phyloP scores from a whole-genome alignment of 257 asterid genomes.

The Solanum tacnaense region DNA sequence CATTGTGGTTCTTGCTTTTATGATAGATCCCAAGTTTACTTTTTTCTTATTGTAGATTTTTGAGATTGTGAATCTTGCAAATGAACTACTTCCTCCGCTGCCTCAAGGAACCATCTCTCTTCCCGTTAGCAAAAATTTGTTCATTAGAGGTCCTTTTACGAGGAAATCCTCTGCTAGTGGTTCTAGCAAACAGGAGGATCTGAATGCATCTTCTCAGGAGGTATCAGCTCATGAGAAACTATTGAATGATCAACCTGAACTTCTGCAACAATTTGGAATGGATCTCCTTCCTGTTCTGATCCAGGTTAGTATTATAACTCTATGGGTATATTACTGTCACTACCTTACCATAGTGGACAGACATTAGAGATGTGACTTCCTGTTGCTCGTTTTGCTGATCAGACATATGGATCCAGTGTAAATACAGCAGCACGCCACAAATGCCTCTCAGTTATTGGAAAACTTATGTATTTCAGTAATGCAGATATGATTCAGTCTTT shows the following conservation, averaged over 20 bases:
- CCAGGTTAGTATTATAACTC: slow-evolving; percentile 46
- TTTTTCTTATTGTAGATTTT: slow-evolving; percentile 43
- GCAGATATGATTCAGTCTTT: slow-evolving; percentile 80
- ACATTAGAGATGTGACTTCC: neutral
- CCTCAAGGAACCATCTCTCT: slow-evolving; percentile 90
- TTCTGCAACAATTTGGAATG: slow-evolving; percentile 82
- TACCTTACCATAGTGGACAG: neutral
- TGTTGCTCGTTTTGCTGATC: slow-evolving; percentile 11
- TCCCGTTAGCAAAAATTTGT: slow-evolving; percentile 54
- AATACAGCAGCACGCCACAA: slow-evolving; percentile 94
- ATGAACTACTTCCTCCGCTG: slow-evolving; percentile 93
- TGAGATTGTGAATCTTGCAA: slow-evolving; percentile 96
- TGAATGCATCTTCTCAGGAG: slow-evolving; percentile 44
- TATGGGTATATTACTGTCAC: neutral
- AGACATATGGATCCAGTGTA: slow-evolving; percentile 97
- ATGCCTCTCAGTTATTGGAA: slow-evolving; percentile 91
- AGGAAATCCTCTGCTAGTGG: slow-evolving; percentile 53
- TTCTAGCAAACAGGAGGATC: slow-evolving; percentile 62
- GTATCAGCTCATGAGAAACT: slow-evolving; percentile 68
- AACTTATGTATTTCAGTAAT: slow-evolving; percentile 88
- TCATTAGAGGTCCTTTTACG: slow-evolving; percentile 44
- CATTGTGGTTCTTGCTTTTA: neutral
- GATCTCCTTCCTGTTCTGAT: slow-evolving; percentile 90
- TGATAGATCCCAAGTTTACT: neutral
- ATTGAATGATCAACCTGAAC: slow-evolving; percentile 87